Conservation (phyloP, 1,139 yeast genomes). For the Debaryomyces sp. region DNA sequence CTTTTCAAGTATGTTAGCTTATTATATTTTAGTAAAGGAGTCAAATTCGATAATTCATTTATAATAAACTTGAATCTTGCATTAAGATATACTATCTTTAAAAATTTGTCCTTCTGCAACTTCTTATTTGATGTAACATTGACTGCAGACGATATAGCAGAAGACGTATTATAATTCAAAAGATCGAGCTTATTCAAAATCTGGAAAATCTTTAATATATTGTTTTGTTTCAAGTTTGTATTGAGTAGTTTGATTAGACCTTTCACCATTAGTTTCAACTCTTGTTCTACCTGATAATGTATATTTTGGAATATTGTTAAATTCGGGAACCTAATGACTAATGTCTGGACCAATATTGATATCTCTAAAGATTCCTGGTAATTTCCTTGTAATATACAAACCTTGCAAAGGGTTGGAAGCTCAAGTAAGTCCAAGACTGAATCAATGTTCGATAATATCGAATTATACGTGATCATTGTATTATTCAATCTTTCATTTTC, state of each 20-base stretch:
- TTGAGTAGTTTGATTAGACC: slow-evolving; percentile 70
- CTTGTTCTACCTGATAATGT: slow-evolving; percentile 55
- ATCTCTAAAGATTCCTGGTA: slow-evolving; percentile 88
- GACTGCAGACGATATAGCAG: slow-evolving; percentile 11
- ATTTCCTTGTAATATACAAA: slow-evolving; percentile 86
- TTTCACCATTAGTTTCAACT: slow-evolving; percentile 63
- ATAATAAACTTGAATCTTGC: slow-evolving; percentile 62
- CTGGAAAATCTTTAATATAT: slow-evolving; percentile 75
- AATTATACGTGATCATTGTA: slow-evolving; percentile 29
- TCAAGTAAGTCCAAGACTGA: slow-evolving; percentile 77
- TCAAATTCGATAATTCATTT: slow-evolving; percentile 58
- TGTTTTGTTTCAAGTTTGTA: slow-evolving; percentile 77
- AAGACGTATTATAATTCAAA: slow-evolving; percentile 15
- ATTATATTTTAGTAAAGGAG: slow-evolving; percentile 52
- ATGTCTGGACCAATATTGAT: slow-evolving; percentile 67
- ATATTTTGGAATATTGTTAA: slow-evolving; percentile 58
- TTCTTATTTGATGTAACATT: slow-evolving; percentile 8
- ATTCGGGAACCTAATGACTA: slow-evolving; percentile 69
- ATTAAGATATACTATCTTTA: slow-evolving; percentile 54
- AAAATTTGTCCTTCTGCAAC: slow-evolving; percentile 25
- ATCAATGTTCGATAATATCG: slow-evolving; percentile 64
- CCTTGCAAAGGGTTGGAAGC: slow-evolving; percentile 75
- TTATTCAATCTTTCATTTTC: slow-evolving; percentile 25
- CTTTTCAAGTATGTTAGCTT: slow-evolving; percentile 75
- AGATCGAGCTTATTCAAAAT: slow-evolving; percentile 67